Evolutionary conservation across 495 filamentous ascomycete genomes (phyloP).

Genomic region (Neurospora sp.): DNA sequence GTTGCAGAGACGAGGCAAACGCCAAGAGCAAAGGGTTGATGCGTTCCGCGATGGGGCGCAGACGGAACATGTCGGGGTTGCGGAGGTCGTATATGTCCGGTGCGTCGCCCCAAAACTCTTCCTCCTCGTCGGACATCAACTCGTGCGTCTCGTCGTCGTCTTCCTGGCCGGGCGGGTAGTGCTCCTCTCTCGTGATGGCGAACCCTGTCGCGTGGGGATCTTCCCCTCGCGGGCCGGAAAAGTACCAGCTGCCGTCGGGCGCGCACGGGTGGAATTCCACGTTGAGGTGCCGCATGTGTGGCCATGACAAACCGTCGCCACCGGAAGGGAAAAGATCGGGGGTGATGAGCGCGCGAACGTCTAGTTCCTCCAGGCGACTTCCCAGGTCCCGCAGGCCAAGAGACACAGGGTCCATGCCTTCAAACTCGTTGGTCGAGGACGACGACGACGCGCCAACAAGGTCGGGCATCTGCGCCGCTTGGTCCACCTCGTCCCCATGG

Average conservation of each 20-base stretch:
- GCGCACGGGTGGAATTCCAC: conserved; percentile 23
- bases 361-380: conserved; percentile 11
- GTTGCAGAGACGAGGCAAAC: conserved; percentile 10
- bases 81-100: conserved; percentile 1
- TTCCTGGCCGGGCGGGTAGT: conserved; percentile 21
- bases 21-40: conserved; percentile 17
- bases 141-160: conserved; percentile 14
- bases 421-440: background rate
- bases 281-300: conserved; percentile 19
- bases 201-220: conserved; percentile 17
- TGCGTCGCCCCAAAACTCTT: conserved; percentile 2
- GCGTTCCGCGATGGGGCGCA: conserved; percentile 13
- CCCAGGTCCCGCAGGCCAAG: conserved; percentile 14
- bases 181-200: conserved; percentile 20
- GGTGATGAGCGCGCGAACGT: conserved; percentile 20
- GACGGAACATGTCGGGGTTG: conserved; percentile 21
- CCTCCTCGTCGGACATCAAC: conserved; percentile 14
- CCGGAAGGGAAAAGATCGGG: conserved; percentile 24
- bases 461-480: conserved; percentile 14
- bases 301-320: conserved; percentile 6
- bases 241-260: conserved; percentile 22
- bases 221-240: conserved; percentile 19
- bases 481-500: conserved; percentile 8
- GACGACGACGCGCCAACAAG: conserved; percentile 7
- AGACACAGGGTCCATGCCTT: conserved; percentile 15